Evolutionary conservation across 805 yeast genomes (phyloP), one percentile per base, ranked within the genome.

Genomic region (Kregervanrija delftensis): DNA sequence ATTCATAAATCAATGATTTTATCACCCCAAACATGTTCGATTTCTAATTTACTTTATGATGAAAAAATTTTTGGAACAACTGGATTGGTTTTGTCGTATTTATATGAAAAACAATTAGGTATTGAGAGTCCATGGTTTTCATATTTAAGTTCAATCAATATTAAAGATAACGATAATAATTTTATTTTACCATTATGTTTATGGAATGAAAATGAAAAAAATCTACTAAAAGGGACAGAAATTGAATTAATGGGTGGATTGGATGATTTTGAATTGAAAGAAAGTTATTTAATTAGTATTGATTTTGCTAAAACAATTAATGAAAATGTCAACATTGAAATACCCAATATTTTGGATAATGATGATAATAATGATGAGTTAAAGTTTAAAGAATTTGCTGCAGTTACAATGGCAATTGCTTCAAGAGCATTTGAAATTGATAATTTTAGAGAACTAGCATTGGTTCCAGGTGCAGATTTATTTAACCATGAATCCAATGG

Each of bases 401-500:
- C 77, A 6, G 69, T 71, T 2, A 78, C 77, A 5, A 76, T 73
- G 54, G 74, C 82, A 0, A 72, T 87, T 12, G 79, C 90, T 0
- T 78, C 93, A 1, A 72, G 96, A 49, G 89, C 90, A 1, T 90
- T 91, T 60, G 81, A 79, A 35, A 77, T 90, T 30, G 98, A 91
- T 61, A 71, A 71, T 41, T 89, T 63, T 58, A 87, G 83, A 54
- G 85, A 80, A 31, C 69, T 82, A 30, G 87, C 86, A 0, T 66
- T 91, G 41, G 96, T 90, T 17, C 96, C 97, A 0, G 86, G 89
- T 12, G 97, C 96, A 0, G 96, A 90, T 63, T 66, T 91, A 33
- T 87, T 89, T 65, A 90, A 90, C 53, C 96, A 89, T 57, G 59
- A 66, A 36, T 60, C 71, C 5, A 72, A 65, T 11, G 79, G 62